phyloP scores from a whole-genome alignment of 257 asterid genomes.

The Dorcoceras hygrometricum region DNA sequence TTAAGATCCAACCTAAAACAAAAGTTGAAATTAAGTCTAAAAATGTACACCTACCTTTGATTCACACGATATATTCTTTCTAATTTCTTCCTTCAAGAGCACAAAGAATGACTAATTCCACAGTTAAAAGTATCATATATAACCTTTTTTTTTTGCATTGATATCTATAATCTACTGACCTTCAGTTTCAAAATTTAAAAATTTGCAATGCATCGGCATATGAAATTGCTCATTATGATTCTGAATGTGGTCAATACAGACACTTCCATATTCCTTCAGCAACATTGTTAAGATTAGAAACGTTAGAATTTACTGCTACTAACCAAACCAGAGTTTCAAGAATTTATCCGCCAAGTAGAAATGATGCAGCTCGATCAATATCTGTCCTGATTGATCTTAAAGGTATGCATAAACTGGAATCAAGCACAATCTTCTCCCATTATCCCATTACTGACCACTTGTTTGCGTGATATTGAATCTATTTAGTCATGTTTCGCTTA shows the following conservation, averaged over 20 bases:
- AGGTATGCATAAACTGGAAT: conserved; percentile 3
- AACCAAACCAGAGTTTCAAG: not conserved
- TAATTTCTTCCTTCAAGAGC: conserved; percentile 8
- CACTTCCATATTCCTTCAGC: conserved; percentile 88
- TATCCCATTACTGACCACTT: conserved; percentile 8
- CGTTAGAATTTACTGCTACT: conserved; percentile 36
- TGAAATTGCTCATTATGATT: conserved; percentile 56
- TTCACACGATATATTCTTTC: not conserved
- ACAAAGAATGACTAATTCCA: conserved; percentile 16
- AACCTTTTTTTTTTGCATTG: too few species aligned
- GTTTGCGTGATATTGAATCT: not conserved
- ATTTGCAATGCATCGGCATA: conserved; percentile 59
- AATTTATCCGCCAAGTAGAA: too few species aligned
- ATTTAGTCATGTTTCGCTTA: not conserved
- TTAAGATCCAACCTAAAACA: conserved; percentile 2
- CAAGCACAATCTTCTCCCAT: conserved; percentile 3
- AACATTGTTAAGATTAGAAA: conserved; percentile 28
- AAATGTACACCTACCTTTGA: not conserved
- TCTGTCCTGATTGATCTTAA: not conserved
- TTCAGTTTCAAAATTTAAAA: conserved; percentile 46
- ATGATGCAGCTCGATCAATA: not conserved
- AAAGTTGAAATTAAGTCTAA: not conserved
- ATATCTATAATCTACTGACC: conserved; percentile 48
- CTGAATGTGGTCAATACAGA: conserved; percentile 51
- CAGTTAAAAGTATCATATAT: conserved; percentile 4